Evolutionary conservation across 2,329 filamentous ascomycete species (phyloP).

Genomic region (Tolypocladium guangdongense): DNA sequence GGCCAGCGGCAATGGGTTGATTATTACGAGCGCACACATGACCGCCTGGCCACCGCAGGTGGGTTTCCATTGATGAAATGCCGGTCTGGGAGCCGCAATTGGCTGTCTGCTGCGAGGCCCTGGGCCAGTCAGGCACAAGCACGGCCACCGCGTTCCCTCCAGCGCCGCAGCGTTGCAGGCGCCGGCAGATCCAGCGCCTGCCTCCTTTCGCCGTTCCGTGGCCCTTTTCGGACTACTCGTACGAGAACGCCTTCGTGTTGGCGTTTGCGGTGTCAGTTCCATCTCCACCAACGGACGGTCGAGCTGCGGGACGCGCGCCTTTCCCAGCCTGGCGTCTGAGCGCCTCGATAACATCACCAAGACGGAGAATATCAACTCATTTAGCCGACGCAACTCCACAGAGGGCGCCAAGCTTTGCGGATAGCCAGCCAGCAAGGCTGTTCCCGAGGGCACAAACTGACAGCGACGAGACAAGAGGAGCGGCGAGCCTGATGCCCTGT

Average conservation of each 20-base stretch:
- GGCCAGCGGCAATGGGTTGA: too few relatives aligned
- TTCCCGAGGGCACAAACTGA: not conserved
- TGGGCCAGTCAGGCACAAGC: not conserved
- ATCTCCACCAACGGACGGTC: not conserved
- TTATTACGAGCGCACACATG: too few relatives aligned
- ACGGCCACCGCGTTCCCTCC: not conserved
- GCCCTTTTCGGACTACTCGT: not conserved
- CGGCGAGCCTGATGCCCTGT: not conserved
- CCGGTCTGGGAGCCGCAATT: not conserved
- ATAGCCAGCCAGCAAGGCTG: not conserved
- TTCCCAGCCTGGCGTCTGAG: not conserved
- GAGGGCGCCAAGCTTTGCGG: too few relatives aligned
- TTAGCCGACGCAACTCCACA: not conserved
- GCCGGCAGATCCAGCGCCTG: not conserved
- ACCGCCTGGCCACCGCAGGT: not conserved
- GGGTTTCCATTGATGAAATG: not conserved
- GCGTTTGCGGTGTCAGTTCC: not conserved
- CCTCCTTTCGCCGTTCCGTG: not conserved
- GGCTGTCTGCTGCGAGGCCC: not conserved
- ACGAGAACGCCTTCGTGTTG: not conserved
- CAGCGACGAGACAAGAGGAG: not conserved
- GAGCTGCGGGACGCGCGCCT: not conserved
- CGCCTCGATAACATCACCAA: not conserved
- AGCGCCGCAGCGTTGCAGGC: not conserved
- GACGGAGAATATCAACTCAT: not conserved